Evolutionary conservation across 352 stramenopile species (phyloP).

Genomic region (Phytophthora lateralis): DNA sequence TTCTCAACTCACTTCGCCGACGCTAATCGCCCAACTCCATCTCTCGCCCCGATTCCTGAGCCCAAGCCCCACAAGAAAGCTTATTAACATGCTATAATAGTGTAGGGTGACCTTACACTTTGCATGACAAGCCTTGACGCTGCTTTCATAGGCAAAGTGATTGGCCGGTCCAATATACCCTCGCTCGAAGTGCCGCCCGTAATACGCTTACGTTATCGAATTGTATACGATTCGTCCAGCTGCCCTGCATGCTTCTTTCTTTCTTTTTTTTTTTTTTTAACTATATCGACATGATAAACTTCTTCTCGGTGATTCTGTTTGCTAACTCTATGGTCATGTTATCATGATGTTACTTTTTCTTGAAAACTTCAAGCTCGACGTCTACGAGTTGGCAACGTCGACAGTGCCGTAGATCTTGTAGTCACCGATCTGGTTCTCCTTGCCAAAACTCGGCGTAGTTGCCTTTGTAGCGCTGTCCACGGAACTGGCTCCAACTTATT

Average conservation of each 20-base stretch:
- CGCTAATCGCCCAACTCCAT: too few relatives aligned
- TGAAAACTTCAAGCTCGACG: too few relatives aligned
- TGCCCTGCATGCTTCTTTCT: too few relatives aligned
- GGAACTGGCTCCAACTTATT: constrained; percentile 89
- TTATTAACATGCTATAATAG: background rate
- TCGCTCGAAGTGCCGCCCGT: background rate
- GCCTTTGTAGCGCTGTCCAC: constrained; percentile 84
- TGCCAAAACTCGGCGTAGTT: constrained; percentile 90
- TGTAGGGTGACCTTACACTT: background rate
- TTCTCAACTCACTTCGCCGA: too few relatives aligned
- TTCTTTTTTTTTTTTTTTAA: too few relatives aligned
- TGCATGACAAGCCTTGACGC: constrained; percentile 1
- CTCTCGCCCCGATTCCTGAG: too few relatives aligned
- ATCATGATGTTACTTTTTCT: too few relatives aligned
- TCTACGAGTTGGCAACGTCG: constrained; percentile 21
- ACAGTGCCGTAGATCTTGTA: constrained; percentile 38
- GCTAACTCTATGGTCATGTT: too few relatives aligned
- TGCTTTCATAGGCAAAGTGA: background rate
- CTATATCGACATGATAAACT: too few relatives aligned
- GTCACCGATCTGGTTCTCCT: constrained; percentile 92
- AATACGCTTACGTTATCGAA: constrained; percentile 1
- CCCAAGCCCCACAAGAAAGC: too few relatives aligned
- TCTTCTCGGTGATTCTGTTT: too few relatives aligned
- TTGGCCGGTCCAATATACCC: background rate
- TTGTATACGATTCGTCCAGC: background rate